Percentiles rank a stretch among this genome's conserved stretches.
These are phyloP conservation scores for Knufia petricola DNA, from an alignment of 2,329 filamentous ascomycete species.

Conservation along the genomic window DNA sequence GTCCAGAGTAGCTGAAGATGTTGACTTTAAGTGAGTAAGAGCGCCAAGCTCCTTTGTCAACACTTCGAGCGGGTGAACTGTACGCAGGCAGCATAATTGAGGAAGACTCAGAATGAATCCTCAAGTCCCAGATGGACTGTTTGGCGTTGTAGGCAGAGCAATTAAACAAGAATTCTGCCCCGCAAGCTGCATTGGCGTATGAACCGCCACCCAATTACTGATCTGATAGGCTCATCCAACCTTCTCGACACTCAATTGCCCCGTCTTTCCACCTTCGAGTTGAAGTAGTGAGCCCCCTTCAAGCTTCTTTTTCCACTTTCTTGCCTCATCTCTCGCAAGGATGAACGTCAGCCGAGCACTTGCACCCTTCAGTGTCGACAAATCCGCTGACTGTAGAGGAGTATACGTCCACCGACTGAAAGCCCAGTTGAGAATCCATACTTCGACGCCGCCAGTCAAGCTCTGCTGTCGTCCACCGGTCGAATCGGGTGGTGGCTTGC, in stretches of 20 bases:
- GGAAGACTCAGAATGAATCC: too few relatives aligned
- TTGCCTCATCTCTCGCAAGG: conserved; percentile 37
- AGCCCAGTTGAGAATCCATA: conserved; percentile 96
- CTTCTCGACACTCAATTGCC: conserved; percentile 20
- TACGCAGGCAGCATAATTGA: too few relatives aligned
- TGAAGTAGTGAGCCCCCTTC: conserved; percentile 32
- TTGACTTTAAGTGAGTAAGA: too few relatives aligned
- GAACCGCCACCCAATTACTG: too few relatives aligned
- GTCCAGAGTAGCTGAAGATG: too few relatives aligned
- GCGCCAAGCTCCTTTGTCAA: too few relatives aligned
- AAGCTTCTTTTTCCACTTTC: conserved; percentile 41
- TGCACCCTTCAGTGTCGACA: conserved; percentile 25
- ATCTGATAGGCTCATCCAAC: conserved; percentile 19
- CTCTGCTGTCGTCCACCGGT: conserved; percentile 33
- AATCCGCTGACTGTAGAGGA: conserved; percentile 35
- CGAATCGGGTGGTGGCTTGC: conserved; percentile 36
- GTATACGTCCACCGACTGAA: conserved; percentile 95
- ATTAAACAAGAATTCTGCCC: too few relatives aligned
- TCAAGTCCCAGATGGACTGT: too few relatives aligned
- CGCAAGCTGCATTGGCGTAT: too few relatives aligned
- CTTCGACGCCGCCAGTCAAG: conserved; percentile 29
- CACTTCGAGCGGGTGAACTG: too few relatives aligned
- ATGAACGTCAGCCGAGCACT: conserved; percentile 38
- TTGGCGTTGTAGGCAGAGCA: too few relatives aligned
- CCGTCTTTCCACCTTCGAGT: conserved; percentile 17